phyloP scores from a whole-genome alignment of 305 asterid species.

The Fraxinus velutina region DNA sequence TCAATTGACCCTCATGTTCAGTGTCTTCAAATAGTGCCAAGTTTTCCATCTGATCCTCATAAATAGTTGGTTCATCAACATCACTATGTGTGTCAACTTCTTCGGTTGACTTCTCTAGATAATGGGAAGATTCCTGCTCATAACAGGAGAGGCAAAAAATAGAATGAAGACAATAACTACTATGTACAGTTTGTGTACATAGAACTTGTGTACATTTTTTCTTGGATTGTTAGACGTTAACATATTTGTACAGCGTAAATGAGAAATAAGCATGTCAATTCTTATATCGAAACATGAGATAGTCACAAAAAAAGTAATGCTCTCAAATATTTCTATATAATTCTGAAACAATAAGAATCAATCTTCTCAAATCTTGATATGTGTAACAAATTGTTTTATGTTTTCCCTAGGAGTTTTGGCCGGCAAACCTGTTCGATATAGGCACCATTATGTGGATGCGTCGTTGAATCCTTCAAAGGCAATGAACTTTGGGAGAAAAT shows the following conservation, averaged over 20 bases:
- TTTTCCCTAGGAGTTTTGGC: not conserved
- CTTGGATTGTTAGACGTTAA: not conserved
- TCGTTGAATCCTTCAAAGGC: conserved; percentile 10
- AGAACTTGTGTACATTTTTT: not conserved
- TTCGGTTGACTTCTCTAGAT: conserved; percentile 16
- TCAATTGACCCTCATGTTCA: not conserved
- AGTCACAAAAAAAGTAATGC: not conserved
- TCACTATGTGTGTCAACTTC: not conserved
- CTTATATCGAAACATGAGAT: not conserved
- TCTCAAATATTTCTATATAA: not conserved
- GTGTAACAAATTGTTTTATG: not conserved
- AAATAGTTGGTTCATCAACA: not conserved
- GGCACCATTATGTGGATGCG: not conserved
- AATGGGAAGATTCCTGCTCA: not conserved
- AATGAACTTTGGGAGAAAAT: conserved; percentile 3
- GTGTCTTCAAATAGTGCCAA: not conserved
- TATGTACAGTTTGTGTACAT: not conserved
- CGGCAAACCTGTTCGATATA: conserved; percentile 35
- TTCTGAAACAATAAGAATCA: not conserved
- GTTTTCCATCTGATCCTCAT: conserved; percentile 20
- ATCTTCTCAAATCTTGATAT: not conserved
- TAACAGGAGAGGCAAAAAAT: not conserved
- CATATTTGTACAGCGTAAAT: not conserved
- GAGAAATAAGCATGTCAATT: not conserved
- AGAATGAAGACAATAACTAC: not conserved